phyloP scores from a whole-genome alignment of 306 rosid genomes.

The Sophora flavescens region DNA sequence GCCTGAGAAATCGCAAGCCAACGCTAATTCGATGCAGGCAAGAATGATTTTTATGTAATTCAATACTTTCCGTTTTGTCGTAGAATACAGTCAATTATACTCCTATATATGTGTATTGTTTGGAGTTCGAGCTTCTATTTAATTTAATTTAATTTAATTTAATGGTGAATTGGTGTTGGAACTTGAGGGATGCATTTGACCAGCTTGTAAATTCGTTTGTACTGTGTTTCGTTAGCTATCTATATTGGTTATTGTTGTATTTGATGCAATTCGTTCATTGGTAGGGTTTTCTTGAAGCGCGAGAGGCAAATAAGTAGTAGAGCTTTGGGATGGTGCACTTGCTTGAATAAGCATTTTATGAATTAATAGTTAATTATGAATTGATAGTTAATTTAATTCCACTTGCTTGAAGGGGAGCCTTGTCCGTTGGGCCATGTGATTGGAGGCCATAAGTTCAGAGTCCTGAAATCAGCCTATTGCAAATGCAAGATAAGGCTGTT shows the following conservation, averaged over 20 bases:
- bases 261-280: background rate
- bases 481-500: background rate
- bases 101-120: background rate
- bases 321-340: background rate
- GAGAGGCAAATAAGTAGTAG: background rate
- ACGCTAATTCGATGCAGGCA: constrained; percentile 86
- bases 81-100: constrained; percentile 41
- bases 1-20: constrained; percentile 78
- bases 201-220: constrained; percentile 21
- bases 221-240: constrained; percentile 21
- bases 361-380: background rate
- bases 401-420: background rate
- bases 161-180: constrained; percentile 15
- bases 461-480: background rate
- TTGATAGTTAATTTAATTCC: constrained; percentile 13
- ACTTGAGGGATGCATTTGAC: constrained; percentile 30
- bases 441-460: background rate
- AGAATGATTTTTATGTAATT: constrained; percentile 47
- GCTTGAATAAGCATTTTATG: background rate
- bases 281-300: background rate
- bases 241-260: background rate
- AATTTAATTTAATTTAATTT: constrained; percentile 30
- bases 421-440: background rate
- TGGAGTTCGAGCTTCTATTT: constrained; percentile 46
- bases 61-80: constrained; percentile 47